Base-by-base conservation (phyloP, 2,329 filamentous ascomycete species). In the Grosmannia clavigera region DNA sequence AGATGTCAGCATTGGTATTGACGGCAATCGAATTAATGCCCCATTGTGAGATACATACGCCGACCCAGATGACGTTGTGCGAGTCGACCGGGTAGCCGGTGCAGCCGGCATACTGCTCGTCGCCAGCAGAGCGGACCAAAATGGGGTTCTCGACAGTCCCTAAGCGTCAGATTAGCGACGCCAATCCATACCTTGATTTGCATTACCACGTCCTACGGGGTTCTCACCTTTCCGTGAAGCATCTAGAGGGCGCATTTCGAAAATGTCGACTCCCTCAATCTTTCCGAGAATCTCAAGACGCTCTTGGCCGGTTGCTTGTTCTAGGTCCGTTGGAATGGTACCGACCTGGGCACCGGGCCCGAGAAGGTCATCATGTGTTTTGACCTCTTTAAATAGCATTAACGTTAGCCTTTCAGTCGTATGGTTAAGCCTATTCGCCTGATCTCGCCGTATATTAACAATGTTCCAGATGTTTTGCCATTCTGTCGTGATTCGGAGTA, bases 211-310 rank as follows among this genome's bases (percentile, higher is more conserved):
- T 43, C 14, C 11, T 16, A 16, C 19, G n/a, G 16, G 27, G 7
- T 40, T 10, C 50, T 33, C 81, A 89, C 92, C 92, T 76, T 83
- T 83, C 72, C 94, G 86, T 74, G 88, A 94, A 65, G 92, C 81
- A 74, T 97, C 94, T 69, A 99, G 84, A 65, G 94, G 94, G 76
- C 85, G 87, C 94, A 97, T 96, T 79, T 99, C 92, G 80, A 99
- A 99, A 73, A 97, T 81, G 73, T 99, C 94, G 70, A 96, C 80
- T 67, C 94, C 92, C 81, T 97, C 90, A 88, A 97, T 96, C 85
- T 99, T 99, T 78, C 94, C 94, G 74, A 99, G 82, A 71, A 99
- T 94, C 78, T 99, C 94, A 68, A 99, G 84, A 84, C 94, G 92
- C 82, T 99, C 94, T 63, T 97, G 82, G 88, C 94, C 94, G 68